Evolutionary conservation across 305 asterid species (phyloP).

Genomic region (Fraxinus sp.): DNA sequence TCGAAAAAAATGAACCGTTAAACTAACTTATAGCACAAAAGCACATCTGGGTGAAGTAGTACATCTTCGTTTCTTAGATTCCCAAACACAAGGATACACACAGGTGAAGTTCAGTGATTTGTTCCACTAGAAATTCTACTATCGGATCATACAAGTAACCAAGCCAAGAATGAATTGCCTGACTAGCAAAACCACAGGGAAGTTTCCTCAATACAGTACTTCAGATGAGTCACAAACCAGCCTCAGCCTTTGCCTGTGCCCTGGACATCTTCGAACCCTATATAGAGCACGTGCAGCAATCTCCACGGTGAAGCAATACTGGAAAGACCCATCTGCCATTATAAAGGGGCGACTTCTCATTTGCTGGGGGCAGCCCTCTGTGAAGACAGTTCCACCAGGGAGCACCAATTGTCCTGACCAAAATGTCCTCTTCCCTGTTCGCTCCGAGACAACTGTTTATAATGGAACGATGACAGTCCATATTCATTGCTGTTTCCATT

Average conservation of each 20-base stretch:
- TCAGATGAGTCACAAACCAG: not conserved
- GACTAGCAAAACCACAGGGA: slow-evolving; percentile 33
- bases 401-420: slow-evolving; percentile 40
- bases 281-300: not conserved
- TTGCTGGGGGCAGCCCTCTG: slow-evolving; percentile 44
- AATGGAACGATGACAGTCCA: slow-evolving; percentile 26
- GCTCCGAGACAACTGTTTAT: slow-evolving; percentile 25
- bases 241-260: not conserved
- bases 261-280: not conserved
- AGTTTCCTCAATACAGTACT: not conserved
- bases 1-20: not conserved
- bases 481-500: slow-evolving; percentile 31
- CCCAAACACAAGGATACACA: not conserved
- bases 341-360: slow-evolving; percentile 33
- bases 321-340: not conserved
- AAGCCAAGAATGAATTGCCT: slow-evolving; percentile 96
- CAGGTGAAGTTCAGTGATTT: not conserved
- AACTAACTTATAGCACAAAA: not conserved
- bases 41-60: not conserved
- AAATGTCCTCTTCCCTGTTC: slow-evolving; percentile 33
- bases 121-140: not conserved
- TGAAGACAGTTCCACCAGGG: slow-evolving; percentile 32
- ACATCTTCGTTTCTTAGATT: not conserved
- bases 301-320: not conserved
- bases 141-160: slow-evolving; percentile 39